These are phyloP conservation scores for Magnolia officinalis DNA, from an alignment of 164 flowering plant species.

Conservation along the genomic window DNA sequence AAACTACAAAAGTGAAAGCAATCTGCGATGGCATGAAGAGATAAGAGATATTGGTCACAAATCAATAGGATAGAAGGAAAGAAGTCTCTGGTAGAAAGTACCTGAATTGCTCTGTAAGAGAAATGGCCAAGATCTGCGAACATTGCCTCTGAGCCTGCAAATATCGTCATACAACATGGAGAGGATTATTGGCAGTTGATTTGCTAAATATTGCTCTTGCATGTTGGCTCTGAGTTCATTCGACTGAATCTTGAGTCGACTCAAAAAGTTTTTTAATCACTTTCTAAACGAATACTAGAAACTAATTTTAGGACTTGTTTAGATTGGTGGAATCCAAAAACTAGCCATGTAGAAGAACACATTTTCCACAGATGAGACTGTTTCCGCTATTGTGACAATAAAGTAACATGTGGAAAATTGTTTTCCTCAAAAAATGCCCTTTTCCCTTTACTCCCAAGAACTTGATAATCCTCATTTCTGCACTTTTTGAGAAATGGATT, in stretches of 20 bases:
- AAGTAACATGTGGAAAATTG: too few relatives aligned
- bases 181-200: neutral
- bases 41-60: neutral
- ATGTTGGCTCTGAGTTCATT: neutral
- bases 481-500: too few relatives aligned
- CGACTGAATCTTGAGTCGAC: neutral
- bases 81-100: conserved; percentile 7
- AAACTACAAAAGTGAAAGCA: conserved; percentile 83
- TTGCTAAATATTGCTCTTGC: neutral
- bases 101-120: conserved; percentile 57
- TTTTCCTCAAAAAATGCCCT: too few relatives aligned
- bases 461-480: too few relatives aligned
- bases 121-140: conserved; percentile 72
- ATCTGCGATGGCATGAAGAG: conserved; percentile 45
- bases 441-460: too few relatives aligned
- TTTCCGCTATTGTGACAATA: too few relatives aligned
- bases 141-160: conserved; percentile 70
- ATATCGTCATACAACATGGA: neutral
- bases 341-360: too few relatives aligned
- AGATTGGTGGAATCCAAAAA: too few relatives aligned
- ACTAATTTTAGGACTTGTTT: neutral
- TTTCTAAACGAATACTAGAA: neutral
- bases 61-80: neutral
- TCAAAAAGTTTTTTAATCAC: neutral
- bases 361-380: too few relatives aligned